phyloP scores from a whole-genome alignment of 164 flowering plant species.

The Magnolia sinica region DNA sequence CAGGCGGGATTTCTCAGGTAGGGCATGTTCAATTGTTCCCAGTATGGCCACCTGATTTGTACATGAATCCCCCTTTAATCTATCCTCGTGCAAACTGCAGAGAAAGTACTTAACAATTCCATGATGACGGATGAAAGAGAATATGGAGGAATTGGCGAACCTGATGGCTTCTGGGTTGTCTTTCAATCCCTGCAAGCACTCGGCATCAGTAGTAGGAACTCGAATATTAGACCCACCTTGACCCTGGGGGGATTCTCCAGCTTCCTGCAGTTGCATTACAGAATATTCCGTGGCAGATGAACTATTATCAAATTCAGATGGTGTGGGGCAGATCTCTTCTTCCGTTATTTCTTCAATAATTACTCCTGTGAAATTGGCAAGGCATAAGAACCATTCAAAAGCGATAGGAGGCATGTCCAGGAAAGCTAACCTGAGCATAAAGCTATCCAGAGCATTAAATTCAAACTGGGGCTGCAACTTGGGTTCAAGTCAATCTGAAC shows the following conservation, averaged over 20 bases:
- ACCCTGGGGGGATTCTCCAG: slow-evolving; percentile 18
- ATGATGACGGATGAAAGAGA: not conserved
- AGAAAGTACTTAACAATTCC: not conserved
- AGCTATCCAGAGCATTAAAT: too few relatives aligned
- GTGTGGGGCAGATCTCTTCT: slow-evolving; percentile 32
- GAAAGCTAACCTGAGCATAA: too few relatives aligned
- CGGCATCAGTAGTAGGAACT: slow-evolving; percentile 31
- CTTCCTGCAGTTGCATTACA: slow-evolving; percentile 19
- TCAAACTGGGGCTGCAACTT: too few relatives aligned
- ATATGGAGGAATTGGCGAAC: slow-evolving; percentile 19
- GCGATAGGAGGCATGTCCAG: not conserved
- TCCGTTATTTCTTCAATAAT: slow-evolving; percentile 90
- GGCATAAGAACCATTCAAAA: not conserved
- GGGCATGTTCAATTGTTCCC: not conserved
- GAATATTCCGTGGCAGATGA: slow-evolving; percentile 28
- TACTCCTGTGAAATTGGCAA: slow-evolving; percentile 38
- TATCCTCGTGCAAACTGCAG: not conserved
- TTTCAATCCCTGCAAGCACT: slow-evolving; percentile 43
- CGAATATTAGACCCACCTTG: slow-evolving; percentile 15
- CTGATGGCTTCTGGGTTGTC: slow-evolving; percentile 80
- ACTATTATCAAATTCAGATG: slow-evolving; percentile 25
- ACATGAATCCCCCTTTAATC: not conserved
- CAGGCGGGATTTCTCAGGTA: not conserved
- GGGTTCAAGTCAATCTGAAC: too few relatives aligned
- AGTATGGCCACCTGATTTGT: not conserved